Evolutionary conservation across 768 basidiomycete genomes (phyloP).

Genomic region (Naganishia friedmannii): DNA sequence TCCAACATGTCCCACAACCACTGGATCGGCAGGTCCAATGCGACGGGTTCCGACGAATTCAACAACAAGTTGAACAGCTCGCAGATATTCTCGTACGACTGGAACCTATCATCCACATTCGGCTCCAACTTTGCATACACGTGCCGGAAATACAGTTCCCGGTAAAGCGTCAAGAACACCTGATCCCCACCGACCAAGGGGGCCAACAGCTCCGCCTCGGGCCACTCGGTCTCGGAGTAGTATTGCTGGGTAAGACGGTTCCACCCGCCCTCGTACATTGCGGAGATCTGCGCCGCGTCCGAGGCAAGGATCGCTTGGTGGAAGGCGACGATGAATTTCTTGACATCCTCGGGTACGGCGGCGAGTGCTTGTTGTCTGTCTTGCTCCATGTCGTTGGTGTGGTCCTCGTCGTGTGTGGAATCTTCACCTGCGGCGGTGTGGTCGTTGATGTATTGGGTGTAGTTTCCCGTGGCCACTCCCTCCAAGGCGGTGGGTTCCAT

Average conservation of each 20-base stretch:
- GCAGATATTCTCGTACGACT: slow-evolving; percentile 87
- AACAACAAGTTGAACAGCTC: slow-evolving; percentile 96
- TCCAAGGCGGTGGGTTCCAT: background rate
- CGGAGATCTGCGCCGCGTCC: slow-evolving; percentile 83
- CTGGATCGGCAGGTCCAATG: slow-evolving; percentile 90
- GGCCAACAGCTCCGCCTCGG: slow-evolving; percentile 91
- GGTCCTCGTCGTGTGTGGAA: background rate
- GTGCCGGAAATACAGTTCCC: slow-evolving; percentile 66
- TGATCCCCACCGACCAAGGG: slow-evolving; percentile 92
- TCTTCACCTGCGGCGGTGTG: slow-evolving; percentile 3
- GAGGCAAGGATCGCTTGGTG: slow-evolving; percentile 88
- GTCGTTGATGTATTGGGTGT: slow-evolving; percentile 25
- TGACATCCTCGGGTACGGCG: slow-evolving; percentile 82
- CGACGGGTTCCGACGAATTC: slow-evolving; percentile 89
- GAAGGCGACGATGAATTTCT: slow-evolving; percentile 93
- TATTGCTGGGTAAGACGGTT: slow-evolving; percentile 94
- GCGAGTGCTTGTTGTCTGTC: slow-evolving; percentile 73
- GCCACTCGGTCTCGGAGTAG: slow-evolving; percentile 93
- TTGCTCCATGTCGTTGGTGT: slow-evolving; percentile 67
- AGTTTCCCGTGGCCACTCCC: slow-evolving; percentile 7
- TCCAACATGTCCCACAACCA: slow-evolving; percentile 72
- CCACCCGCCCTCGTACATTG: slow-evolving; percentile 96
- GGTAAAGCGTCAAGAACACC: slow-evolving; percentile 93
- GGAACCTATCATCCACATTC: slow-evolving; percentile 95
- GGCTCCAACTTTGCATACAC: slow-evolving; percentile 93